Conservation (phyloP, 2,329 filamentous ascomycete species). For the Colletotrichum liriopes region DNA sequence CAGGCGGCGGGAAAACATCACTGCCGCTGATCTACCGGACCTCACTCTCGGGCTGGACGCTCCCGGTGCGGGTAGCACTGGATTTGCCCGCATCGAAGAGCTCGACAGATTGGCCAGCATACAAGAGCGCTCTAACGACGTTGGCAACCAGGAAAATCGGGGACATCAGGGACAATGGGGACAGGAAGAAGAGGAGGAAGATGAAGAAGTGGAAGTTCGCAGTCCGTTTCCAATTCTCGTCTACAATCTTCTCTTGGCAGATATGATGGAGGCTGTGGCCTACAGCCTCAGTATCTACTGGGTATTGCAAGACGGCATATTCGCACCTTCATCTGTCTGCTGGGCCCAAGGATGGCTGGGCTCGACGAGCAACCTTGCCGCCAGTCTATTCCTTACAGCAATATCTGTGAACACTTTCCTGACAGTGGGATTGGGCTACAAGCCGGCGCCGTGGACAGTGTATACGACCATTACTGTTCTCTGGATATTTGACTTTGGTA, state of each 20-base stretch:
- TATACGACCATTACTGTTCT: slow-evolving; percentile 58
- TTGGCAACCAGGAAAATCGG: neutral
- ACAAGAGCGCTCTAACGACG: neutral
- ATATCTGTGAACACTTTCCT: slow-evolving; percentile 73
- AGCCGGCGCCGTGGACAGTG: slow-evolving; percentile 61
- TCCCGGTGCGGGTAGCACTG: neutral
- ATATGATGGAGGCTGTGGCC: slow-evolving; percentile 70
- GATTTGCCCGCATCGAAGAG: slow-evolving; percentile 20
- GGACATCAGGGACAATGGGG: neutral
- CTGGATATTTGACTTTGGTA: slow-evolving; percentile 61
- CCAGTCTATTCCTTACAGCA: slow-evolving; percentile 69
- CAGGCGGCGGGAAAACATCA: neutral
- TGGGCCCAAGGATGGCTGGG: slow-evolving; percentile 71
- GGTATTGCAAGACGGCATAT: slow-evolving; percentile 62
- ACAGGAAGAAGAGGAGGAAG: neutral
- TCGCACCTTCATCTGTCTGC: slow-evolving; percentile 65
- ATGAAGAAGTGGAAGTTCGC: neutral
- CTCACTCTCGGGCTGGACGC: slow-evolving; percentile 22
- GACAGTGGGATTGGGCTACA: slow-evolving; percentile 65
- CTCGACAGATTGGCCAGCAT: slow-evolving; percentile 23
- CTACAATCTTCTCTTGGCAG: slow-evolving; percentile 72
- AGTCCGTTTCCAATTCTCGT: slow-evolving; percentile 74
- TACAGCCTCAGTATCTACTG: slow-evolving; percentile 71
- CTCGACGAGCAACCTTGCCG: slow-evolving; percentile 70
- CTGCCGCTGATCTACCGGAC: slow-evolving; percentile 14